Evolutionary conservation across 768 basidiomycete species (phyloP).

Genomic region (Xanthoconium purpureum): DNA sequence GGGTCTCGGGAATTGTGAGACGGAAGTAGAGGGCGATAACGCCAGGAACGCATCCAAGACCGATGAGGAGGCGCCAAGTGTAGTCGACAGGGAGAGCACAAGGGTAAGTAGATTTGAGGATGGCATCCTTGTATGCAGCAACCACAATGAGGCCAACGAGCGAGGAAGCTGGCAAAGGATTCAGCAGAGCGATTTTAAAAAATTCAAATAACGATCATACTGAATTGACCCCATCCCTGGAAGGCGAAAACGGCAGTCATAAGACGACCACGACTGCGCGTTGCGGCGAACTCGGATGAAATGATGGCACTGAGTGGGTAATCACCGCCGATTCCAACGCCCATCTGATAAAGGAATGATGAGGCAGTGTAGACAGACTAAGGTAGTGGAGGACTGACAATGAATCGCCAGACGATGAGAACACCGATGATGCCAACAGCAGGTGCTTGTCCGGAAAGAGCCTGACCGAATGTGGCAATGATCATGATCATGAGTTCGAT

Average conservation of each 20-base stretch:
- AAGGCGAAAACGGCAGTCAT: slow-evolving; percentile 87
- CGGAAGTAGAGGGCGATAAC: slow-evolving; percentile 86
- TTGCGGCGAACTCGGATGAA: slow-evolving; percentile 84
- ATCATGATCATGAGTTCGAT: slow-evolving; percentile 76
- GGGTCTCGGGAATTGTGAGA: slow-evolving; percentile 89
- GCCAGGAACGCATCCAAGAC: slow-evolving; percentile 81
- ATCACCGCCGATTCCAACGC: slow-evolving; percentile 85
- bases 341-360: slow-evolving; percentile 43
- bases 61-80: slow-evolving; percentile 86
- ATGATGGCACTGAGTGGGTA: slow-evolving; percentile 86
- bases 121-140: slow-evolving; percentile 61
- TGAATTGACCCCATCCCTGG: slow-evolving; percentile 86
- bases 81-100: slow-evolving; percentile 58
- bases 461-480: slow-evolving; percentile 74
- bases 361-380: background rate
- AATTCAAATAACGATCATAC: slow-evolving; percentile 36
- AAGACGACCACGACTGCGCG: slow-evolving; percentile 73
- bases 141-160: slow-evolving; percentile 64
- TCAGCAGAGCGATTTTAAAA: background rate
- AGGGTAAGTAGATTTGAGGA: slow-evolving; percentile 43
- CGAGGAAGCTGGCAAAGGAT: slow-evolving; percentile 48
- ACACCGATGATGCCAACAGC: slow-evolving; percentile 72
- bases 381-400: slow-evolving; percentile 36
- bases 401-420: slow-evolving; percentile 80
- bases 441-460: slow-evolving; percentile 63